Evolutionary conservation across 331 rosid species (phyloP).

Genomic region (Prunus yedoensis): DNA sequence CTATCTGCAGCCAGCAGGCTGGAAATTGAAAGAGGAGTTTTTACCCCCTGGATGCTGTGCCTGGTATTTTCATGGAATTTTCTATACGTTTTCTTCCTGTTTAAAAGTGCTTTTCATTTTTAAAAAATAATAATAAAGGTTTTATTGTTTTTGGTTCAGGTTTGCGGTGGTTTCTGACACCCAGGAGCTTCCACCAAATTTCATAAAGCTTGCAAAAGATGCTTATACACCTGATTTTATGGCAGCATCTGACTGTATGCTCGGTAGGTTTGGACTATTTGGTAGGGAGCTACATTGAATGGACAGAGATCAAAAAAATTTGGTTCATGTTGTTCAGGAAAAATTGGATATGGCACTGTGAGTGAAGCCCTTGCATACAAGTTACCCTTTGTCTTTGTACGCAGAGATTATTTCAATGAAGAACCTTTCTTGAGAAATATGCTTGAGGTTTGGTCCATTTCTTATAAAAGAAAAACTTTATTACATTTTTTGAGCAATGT

Average conservation of each 20-base stretch:
- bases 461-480: background rate
- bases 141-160: conserved; percentile 44
- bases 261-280: conserved; percentile 56
- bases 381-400: conserved; percentile 93
- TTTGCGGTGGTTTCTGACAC: conserved; percentile 89
- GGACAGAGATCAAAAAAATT: background rate
- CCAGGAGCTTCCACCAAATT: conserved; percentile 78
- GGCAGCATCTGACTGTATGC: conserved; percentile 98
- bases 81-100: conserved; percentile 12
- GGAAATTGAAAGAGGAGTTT: conserved; percentile 85
- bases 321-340: conserved; percentile 37
- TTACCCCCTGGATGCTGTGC: conserved; percentile 88
- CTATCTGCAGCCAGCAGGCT: conserved; percentile 84
- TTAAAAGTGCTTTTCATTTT: background rate
- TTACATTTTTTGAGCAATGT: background rate
- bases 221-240: conserved; percentile 94
- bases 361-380: conserved; percentile 92
- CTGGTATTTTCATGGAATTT: conserved; percentile 53
- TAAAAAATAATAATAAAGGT: background rate
- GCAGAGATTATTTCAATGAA: conserved; percentile 98
- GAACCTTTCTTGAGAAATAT: conserved; percentile 94
- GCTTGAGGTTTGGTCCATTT: conserved; percentile 63
- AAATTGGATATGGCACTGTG: conserved; percentile 95
- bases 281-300: conserved; percentile 19
- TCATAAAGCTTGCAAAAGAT: conserved; percentile 65